These are phyloP conservation scores for Helichrysum umbraculigerum DNA, from an alignment of 129 eudicot genomes.

Conservation along the genomic window DNA sequence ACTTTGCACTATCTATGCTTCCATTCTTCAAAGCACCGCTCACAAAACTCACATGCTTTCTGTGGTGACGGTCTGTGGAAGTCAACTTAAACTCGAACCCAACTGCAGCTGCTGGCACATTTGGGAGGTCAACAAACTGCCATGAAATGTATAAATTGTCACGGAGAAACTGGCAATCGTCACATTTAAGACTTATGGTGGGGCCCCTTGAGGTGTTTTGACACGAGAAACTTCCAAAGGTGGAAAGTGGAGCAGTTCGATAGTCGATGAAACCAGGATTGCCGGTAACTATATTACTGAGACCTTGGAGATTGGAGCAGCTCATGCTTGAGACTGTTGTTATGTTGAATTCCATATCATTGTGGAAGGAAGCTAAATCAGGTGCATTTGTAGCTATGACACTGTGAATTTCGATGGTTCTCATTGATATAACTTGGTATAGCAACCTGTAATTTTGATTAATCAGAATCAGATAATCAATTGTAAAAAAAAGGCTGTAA, in stretches of 20 bases:
- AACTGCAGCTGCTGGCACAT: constrained; percentile 76
- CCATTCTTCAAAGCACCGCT: constrained; percentile 71
- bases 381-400: constrained; percentile 82
- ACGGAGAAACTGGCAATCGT: constrained; percentile 51
- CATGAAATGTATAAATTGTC: constrained; percentile 66
- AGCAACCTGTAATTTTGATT: constrained; percentile 54
- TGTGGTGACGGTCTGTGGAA: constrained; percentile 51
- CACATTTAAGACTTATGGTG: constrained; percentile 60
- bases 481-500: not conserved
- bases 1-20: constrained; percentile 50
- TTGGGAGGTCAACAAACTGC: constrained; percentile 86
- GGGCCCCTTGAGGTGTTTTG: constrained; percentile 81
- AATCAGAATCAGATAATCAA: not conserved
- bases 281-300: constrained; percentile 58
- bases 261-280: constrained; percentile 65
- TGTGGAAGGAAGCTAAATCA: constrained; percentile 68
- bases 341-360: constrained; percentile 85
- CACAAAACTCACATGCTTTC: constrained; percentile 72
- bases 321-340: constrained; percentile 83
- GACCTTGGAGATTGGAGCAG: constrained; percentile 77
- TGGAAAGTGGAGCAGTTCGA: constrained; percentile 49
- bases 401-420: constrained; percentile 79
- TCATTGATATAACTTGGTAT: constrained; percentile 79
- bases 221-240: constrained; percentile 67
- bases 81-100: constrained; percentile 89